Conservation (phyloP, 2,329 filamentous ascomycete species). For the Nemania sp. region DNA sequence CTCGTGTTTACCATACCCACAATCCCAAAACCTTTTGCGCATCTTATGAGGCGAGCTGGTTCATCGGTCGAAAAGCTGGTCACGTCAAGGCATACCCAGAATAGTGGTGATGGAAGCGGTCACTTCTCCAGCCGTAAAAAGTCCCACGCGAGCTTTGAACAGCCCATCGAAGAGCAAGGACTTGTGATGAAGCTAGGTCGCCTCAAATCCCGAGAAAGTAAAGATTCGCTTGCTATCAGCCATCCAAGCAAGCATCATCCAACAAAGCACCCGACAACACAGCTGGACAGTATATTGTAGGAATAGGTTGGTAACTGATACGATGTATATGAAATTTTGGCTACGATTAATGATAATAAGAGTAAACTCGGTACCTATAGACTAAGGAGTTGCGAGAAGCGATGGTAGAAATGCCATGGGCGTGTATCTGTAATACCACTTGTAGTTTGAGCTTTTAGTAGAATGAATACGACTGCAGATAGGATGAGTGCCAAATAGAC, state of each 20-base stretch:
- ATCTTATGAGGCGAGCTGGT: neutral
- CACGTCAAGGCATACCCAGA: neutral
- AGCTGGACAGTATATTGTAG: too few species aligned
- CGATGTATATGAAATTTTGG: too few species aligned
- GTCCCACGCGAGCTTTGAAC: neutral
- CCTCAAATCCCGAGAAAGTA: neutral
- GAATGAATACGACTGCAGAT: too few species aligned
- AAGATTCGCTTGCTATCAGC: neutral
- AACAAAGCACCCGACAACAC: too few species aligned
- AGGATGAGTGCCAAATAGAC: too few species aligned
- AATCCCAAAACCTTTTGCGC: neutral
- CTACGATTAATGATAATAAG: too few species aligned
- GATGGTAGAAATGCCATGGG: too few species aligned
- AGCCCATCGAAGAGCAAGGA: constrained; percentile 4
- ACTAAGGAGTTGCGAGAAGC: too few species aligned
- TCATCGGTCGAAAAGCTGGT: neutral
- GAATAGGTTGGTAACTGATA: neutral
- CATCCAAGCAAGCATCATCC: too few species aligned
- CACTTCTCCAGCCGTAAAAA: constrained; percentile 2
- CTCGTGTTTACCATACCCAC: constrained; percentile 15
- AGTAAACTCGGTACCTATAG: too few species aligned
- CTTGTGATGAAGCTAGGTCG: neutral
- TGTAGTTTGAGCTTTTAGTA: too few species aligned
- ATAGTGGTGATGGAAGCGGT: neutral
- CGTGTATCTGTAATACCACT: too few species aligned